phyloP scores from a whole-genome alignment of 768 basidiomycete species.

The Butyriboletus loyo region DNA sequence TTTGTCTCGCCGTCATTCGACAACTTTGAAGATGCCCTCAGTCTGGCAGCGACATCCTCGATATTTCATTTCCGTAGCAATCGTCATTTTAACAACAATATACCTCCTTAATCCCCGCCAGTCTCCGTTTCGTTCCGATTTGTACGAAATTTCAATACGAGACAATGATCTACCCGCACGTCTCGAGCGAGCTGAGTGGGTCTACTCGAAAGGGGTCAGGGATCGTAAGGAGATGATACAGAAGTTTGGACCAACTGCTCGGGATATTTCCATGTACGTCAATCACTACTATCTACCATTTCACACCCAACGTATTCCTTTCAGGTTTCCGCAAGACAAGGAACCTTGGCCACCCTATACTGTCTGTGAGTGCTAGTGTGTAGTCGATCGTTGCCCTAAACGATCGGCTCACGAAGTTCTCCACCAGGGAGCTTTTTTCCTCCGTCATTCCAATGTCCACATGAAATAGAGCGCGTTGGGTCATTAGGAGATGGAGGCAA shows the following conservation, averaged over 20 bases:
- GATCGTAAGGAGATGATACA: conserved; percentile 48
- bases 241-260: conserved; percentile 51
- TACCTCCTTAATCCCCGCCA: conserved; percentile 45
- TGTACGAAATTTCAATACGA: conserved; percentile 23
- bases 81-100: conserved; percentile 42
- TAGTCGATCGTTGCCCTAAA: background rate
- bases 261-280: conserved; percentile 42
- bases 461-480: conserved; percentile 41
- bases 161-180: conserved; percentile 39
- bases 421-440: conserved; percentile 45
- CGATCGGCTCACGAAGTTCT: conserved; percentile 1
- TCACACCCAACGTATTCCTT: background rate
- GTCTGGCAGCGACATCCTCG: conserved; percentile 49
- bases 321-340: conserved; percentile 51
- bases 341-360: conserved; percentile 58
- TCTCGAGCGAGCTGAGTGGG: conserved; percentile 40
- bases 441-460: conserved; percentile 43
- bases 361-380: conserved; percentile 41
- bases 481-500: conserved; percentile 67
- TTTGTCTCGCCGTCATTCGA: background rate
- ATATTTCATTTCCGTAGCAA: conserved; percentile 43
- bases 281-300: conserved; percentile 1
- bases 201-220: conserved; percentile 43
- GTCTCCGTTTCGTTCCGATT: conserved; percentile 21
- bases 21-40: conserved; percentile 24